A percentile compares a stretch with the other conserved stretches of the same genome.
Conservation (phyloP, 1,284 basidiomycete genomes). For the Trametes sp. region DNA sequence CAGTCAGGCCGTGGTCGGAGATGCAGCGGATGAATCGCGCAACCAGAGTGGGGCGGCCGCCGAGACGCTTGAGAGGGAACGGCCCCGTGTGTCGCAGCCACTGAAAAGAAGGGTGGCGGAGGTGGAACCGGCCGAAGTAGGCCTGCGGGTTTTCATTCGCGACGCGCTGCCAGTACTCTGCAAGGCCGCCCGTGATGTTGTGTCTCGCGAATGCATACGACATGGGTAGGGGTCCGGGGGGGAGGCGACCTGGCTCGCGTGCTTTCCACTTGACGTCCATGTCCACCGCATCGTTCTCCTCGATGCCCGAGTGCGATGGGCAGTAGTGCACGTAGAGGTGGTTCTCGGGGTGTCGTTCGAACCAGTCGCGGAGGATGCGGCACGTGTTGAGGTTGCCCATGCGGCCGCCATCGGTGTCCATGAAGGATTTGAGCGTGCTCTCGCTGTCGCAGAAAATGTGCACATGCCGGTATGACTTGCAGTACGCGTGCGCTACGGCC, state of each 20-base stretch:
- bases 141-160: not conserved
- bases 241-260: too few species aligned
- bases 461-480: not conserved
- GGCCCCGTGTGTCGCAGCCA: not conserved
- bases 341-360: not conserved
- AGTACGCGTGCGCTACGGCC: not conserved
- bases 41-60: not conserved
- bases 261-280: not conserved
- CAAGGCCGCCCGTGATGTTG: not conserved
- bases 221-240: not conserved
- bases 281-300: constrained; percentile 5
- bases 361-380: constrained; percentile 2
- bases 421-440: not conserved
- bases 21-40: constrained; percentile 9
- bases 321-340: constrained; percentile 3
- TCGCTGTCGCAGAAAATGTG: constrained; percentile 10
- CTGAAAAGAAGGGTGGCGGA: not conserved
- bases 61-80: constrained; percentile 6
- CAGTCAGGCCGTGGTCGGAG: constrained; percentile 3
- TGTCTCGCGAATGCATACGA: not conserved
- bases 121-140: constrained; percentile 6
- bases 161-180: not conserved
- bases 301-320: constrained; percentile 2
- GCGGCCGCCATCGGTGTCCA: not conserved
- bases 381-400: not conserved